Evolutionary conservation across 306 rosid species (phyloP), one percentile per base, ranked within the genome.

Genomic region (Lithocarpus polystachyus): DNA sequence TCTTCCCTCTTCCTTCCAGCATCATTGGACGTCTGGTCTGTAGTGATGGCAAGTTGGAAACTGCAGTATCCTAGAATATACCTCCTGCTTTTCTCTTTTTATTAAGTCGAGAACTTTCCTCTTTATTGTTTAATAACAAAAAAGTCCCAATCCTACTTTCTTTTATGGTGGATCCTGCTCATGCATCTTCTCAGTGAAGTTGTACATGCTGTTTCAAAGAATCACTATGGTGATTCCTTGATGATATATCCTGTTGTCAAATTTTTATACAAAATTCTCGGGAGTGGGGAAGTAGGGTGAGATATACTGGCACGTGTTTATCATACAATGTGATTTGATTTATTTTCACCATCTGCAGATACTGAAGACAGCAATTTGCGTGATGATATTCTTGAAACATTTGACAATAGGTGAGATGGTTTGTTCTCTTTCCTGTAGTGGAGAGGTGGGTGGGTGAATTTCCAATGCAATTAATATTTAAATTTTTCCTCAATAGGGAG

Each of bases 301-400:
- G 77, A 73, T 54, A 17, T 18, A 69, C 62, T 54, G 22, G 73
- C 53, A 54, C 45, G 28, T 51, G 51, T 28, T 22, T 52, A 68
- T 54, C 48, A 33, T 79, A 19, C 12, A 60, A 28, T 43, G 26
- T 24, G 45, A 45, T 51, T 79, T 54, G 68, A n/a, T 24, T 20
- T 71, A 74, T 70, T 24, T 52, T 22, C 81, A 82, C 69, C 57
- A 56, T 80, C 22, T 83, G 55, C 87, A 92, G 97, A 88, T 22
- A 88, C 88, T 52, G 93, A 90, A 81, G 89, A 87, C 61, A 74
- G 73, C 84, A 89, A 84, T 81, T 79, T 82, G 77, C 93, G 96
- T 23, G 89, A 82, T 4, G 93, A 92, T 79, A 68, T 76, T 61
- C 91, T 93, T 14, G 91, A 89, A 88, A 73, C 92, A 82, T 90